These are phyloP conservation scores for Nicotiana noctiflora DNA, from an alignment of 257 asterid species.

Conservation along the genomic window DNA sequence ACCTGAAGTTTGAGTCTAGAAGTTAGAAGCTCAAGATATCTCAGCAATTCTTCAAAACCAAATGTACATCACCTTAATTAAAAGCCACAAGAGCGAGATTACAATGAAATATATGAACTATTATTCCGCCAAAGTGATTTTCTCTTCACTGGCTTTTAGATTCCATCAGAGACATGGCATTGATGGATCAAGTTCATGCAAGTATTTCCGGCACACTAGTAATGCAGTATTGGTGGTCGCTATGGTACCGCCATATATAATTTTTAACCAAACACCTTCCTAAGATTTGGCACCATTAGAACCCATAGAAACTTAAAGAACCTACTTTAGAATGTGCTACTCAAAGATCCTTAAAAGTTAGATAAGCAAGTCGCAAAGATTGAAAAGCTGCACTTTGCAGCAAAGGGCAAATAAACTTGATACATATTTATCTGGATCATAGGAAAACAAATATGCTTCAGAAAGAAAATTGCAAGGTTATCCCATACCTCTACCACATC, in stretches of 20 bases:
- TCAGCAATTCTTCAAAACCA: not conserved
- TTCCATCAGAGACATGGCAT: not conserved
- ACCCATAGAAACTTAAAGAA: not conserved
- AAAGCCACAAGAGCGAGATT: not conserved
- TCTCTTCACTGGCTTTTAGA: not conserved
- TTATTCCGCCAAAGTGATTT: not conserved
- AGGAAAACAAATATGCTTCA: not conserved
- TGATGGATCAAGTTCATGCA: not conserved
- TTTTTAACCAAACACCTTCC: not conserved
- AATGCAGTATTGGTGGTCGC: not conserved
- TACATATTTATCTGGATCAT: not conserved
- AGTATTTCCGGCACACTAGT: not conserved
- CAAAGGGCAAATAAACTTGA: not conserved
- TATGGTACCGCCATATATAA: not conserved
- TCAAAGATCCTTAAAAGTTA: not conserved
- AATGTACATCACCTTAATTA: not conserved
- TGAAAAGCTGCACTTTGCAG: not conserved
- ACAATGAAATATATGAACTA: not conserved
- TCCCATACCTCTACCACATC: slow-evolving; percentile 86
- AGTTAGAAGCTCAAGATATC: not conserved
- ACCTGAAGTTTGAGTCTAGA: not conserved
- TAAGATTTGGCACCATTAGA: not conserved
- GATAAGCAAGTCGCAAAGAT: not conserved
- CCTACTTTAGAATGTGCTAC: not conserved
- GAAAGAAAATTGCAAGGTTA: not conserved